Conservation (phyloP, 768 basidiomycete species). For the Rubroboletus satanas region DNA sequence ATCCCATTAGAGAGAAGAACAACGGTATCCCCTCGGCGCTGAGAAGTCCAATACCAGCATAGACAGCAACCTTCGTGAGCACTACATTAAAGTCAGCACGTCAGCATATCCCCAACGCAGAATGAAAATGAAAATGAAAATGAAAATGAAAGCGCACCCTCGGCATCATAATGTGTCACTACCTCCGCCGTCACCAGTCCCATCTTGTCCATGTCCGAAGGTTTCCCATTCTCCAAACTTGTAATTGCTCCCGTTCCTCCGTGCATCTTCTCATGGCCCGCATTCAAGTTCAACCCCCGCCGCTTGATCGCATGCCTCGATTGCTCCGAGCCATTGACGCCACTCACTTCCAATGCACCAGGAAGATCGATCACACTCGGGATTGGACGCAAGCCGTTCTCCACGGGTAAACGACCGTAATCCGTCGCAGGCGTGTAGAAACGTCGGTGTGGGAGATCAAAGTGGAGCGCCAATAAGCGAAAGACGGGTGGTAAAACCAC, state of each 20-base stretch:
- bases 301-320: constrained; percentile 31
- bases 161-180: constrained; percentile 80
- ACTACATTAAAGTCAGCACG: constrained; percentile 42
- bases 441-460: constrained; percentile 74
- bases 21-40: constrained; percentile 60
- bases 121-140: no score
- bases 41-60: constrained; percentile 78
- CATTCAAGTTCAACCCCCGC: constrained; percentile 14
- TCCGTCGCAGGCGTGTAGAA: constrained; percentile 93
- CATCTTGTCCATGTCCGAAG: constrained; percentile 33
- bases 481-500: constrained; percentile 78
- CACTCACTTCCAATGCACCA: constrained; percentile 35
- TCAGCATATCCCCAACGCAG: constrained; percentile 4
- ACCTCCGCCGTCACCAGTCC: constrained; percentile 3
- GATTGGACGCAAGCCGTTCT: constrained; percentile 61
- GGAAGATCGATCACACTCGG: constrained; percentile 86
- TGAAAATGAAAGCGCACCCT: constrained; percentile 52
- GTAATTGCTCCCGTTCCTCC: constrained; percentile 29
- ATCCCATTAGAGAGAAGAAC: constrained; percentile 63
- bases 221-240: constrained; percentile 22
- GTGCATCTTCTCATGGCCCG: constrained; percentile 3
- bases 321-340: constrained; percentile 36
- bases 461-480: constrained; percentile 63
- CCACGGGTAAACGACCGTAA: constrained; percentile 65
- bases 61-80: constrained; percentile 86